Conservation (phyloP, 202 grass and related monocot genomes). For the Bolboschoenoplectus hybrid region DNA sequence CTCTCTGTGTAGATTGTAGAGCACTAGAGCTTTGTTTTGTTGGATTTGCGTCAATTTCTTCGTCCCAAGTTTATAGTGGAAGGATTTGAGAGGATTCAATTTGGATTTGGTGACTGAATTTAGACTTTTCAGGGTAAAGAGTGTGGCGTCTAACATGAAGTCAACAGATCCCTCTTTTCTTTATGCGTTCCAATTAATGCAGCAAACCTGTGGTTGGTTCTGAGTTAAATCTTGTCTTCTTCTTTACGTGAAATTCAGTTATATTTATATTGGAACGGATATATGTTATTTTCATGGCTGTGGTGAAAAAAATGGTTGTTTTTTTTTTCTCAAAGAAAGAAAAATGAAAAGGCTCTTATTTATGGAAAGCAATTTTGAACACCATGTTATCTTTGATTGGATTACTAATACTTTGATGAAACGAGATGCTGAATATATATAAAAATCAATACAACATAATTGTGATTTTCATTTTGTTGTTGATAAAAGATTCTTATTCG, state of each 20-base stretch:
- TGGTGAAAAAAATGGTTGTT: neutral
- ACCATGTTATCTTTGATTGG: neutral
- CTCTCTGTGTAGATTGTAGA: too few species aligned
- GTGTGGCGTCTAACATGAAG: neutral
- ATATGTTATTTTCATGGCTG: neutral
- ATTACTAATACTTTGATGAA: neutral
- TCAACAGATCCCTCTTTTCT: neutral
- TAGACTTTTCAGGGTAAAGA: neutral
- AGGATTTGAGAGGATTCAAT: neutral
- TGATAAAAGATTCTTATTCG: neutral
- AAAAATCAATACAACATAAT: neutral
- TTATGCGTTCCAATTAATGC: neutral
- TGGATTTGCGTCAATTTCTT: neutral
- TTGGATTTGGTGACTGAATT: conserved; percentile 17
- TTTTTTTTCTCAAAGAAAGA: neutral
- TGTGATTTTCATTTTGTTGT: neutral
- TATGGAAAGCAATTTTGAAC: neutral
- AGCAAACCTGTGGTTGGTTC: neutral
- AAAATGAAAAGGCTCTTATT: neutral
- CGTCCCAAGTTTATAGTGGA: neutral
- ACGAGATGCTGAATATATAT: neutral
- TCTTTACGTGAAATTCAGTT: too few species aligned
- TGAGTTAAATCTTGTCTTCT: too few species aligned
- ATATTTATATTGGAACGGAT: too few species aligned
- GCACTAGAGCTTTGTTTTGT: neutral